Evolutionary conservation across 192 early-diverging fungal species (phyloP).

Genomic region (Spizellomyces punctatus): DNA sequence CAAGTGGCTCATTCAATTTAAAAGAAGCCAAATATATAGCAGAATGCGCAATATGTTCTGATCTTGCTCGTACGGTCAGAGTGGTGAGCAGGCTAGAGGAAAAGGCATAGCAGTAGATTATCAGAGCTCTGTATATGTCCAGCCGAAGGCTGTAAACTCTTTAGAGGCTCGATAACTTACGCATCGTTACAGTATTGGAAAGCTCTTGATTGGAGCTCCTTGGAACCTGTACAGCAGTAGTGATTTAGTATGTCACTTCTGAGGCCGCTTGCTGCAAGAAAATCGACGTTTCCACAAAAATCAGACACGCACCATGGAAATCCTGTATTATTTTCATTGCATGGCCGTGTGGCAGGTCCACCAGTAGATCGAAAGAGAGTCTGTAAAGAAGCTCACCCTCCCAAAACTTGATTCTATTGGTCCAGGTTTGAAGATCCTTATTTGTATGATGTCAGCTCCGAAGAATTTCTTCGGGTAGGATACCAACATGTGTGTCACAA

Average conservation of each 20-base stretch:
- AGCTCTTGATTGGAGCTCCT: not conserved
- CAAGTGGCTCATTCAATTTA: not conserved
- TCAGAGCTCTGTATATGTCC: not conserved
- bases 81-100: constrained; percentile 3
- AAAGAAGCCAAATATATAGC: constrained; percentile 3
- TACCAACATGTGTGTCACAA: too few species aligned
- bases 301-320: not conserved
- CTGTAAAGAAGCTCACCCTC: not conserved
- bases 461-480: too few species aligned
- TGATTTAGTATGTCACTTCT: not conserved
- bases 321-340: not conserved
- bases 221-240: not conserved
- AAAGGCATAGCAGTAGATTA: too few species aligned
- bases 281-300: not conserved
- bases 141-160: not conserved
- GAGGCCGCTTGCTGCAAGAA: not conserved
- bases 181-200: constrained; percentile 2
- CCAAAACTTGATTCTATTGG: not conserved
- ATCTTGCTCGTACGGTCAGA: not conserved
- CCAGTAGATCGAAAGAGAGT: not conserved
- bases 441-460: not conserved
- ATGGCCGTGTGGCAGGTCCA: not conserved
- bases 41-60: not conserved
- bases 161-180: constrained; percentile 1
- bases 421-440: not conserved